Conservation (phyloP, 176 grass and related monocot genomes). For the Echinochloa phyllopogon region DNA sequence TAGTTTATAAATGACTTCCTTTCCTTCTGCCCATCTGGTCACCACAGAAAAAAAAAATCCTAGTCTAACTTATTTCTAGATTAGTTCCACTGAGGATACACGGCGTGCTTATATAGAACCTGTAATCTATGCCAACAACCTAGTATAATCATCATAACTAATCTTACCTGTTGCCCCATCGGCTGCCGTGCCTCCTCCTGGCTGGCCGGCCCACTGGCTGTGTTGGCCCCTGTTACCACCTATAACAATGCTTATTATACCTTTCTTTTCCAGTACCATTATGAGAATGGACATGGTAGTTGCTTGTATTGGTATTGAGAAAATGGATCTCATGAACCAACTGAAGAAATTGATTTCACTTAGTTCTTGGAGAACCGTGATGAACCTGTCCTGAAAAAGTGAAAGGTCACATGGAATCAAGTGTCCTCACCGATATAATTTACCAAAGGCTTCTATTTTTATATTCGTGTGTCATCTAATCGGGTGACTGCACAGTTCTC, state of each 20-base stretch:
- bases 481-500: background rate
- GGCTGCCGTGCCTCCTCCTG: background rate
- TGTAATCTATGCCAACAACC: background rate
- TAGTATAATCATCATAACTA: background rate
- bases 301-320: background rate
- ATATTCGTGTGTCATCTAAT: background rate
- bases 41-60: no score
- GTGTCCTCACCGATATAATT: background rate
- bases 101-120: background rate
- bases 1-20: background rate
- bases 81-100: background rate
- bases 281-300: background rate
- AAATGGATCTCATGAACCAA: background rate
- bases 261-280: constrained; percentile 15
- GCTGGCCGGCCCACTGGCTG: background rate
- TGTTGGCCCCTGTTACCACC: background rate
- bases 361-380: background rate
- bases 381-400: constrained; percentile 16
- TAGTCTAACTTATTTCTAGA: background rate
- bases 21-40: background rate
- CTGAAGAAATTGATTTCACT: constrained; percentile 5
- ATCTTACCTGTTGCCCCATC: background rate
- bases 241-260: background rate
- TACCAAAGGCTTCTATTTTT: background rate
- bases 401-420: constrained; percentile 9